A percentile compares a stretch with the other conserved stretches of the same genome.
Evolutionary conservation across 139 green algal species (phyloP).

Genomic region (Dunaliella sp.): DNA sequence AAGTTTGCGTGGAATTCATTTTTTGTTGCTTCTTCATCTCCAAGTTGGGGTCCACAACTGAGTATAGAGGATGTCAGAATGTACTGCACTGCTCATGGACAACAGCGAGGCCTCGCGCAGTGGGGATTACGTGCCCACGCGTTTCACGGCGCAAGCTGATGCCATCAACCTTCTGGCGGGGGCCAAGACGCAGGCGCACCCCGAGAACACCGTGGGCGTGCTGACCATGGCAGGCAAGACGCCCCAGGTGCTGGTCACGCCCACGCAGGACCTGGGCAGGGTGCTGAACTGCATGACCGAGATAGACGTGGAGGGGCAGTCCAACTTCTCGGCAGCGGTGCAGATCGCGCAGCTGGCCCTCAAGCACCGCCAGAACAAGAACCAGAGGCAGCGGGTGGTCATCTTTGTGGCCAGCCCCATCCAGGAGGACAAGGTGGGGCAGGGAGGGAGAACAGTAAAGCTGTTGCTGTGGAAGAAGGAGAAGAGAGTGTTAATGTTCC

Average conservation of each 20-base stretch:
- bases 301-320: constrained; percentile 81
- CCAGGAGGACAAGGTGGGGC: constrained; percentile 79
- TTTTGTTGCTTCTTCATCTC: too few relatives aligned
- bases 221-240: constrained; percentile 95
- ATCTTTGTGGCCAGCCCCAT: constrained; percentile 94
- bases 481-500: too few relatives aligned
- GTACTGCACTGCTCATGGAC: constrained; percentile 92
- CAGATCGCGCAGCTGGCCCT: constrained; percentile 98
- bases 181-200: constrained; percentile 95
- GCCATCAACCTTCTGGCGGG: constrained; percentile 96
- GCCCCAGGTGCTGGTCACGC: constrained; percentile 91
- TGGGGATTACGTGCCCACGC: constrained; percentile 91
- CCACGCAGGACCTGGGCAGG: constrained; percentile 94
- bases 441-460: too few relatives aligned
- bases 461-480: too few relatives aligned
- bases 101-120: constrained; percentile 96
- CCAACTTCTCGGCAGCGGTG: constrained; percentile 80
- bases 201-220: constrained; percentile 97
- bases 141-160: constrained; percentile 93
- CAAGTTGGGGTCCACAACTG: too few relatives aligned
- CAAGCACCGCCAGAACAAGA: constrained; percentile 99
- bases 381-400: constrained; percentile 96
- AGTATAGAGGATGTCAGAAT: constrained; percentile 58
- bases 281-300: constrained; percentile 88
- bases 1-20: too few relatives aligned